These are phyloP conservation scores for Calonectria honghensis DNA, from an alignment of 2,329 filamentous ascomycete genomes.

Conservation along the genomic window DNA sequence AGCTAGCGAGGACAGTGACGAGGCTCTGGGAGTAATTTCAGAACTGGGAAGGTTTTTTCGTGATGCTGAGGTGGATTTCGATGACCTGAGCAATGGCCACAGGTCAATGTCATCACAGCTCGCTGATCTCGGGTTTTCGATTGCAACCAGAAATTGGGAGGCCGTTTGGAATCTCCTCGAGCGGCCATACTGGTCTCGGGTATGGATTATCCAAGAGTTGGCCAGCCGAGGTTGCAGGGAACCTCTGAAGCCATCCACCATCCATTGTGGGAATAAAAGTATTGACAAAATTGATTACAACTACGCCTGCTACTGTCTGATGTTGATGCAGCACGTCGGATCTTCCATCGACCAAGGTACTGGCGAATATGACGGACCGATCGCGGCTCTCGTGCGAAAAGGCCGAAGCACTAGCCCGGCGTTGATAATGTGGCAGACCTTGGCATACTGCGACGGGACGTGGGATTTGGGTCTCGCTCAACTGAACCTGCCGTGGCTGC, in stretches of 20 bases:
- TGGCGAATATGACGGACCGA: conserved; percentile 4
- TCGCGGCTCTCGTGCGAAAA: not conserved
- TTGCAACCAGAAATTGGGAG: not conserved
- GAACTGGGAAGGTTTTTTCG: conserved; percentile 2
- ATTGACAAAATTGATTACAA: not conserved
- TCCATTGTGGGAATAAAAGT: not conserved
- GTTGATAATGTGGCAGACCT: not conserved
- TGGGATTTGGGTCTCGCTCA: not conserved
- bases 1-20: not conserved
- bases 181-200: not conserved
- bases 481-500: not conserved
- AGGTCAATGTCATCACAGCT: not conserved
- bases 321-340: conserved; percentile 1
- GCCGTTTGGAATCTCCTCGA: conserved; percentile 4
- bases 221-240: not conserved
- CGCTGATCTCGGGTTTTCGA: not conserved
- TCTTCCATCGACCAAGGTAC: not conserved
- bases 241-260: not conserved
- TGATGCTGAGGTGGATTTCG: not conserved
- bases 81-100: not conserved
- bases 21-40: not conserved
- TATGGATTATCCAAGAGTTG: conserved; percentile 13
- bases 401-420: not conserved
- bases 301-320: not conserved
- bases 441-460: not conserved